Percentiles rank a stretch among this genome's conserved stretches.
Evolutionary conservation across 225 moss, liverwort and hornwort species (phyloP).

Genomic region (Thuidium tamariscinum): DNA sequence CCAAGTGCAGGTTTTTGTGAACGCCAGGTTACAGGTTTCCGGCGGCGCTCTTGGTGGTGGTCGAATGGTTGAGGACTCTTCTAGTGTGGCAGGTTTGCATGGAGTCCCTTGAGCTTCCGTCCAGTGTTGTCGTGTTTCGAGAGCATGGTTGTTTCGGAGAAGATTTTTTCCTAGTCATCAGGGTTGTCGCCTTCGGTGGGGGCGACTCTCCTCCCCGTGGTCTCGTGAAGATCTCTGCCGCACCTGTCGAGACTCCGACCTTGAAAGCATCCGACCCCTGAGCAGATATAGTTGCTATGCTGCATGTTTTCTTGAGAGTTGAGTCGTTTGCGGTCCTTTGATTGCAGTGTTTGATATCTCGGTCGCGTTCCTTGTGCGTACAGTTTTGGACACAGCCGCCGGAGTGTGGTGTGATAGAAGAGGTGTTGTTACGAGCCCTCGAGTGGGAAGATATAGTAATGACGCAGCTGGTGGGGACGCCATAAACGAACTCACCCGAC

Average conservation of each 20-base stretch:
- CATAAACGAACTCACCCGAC: slow-evolving; percentile 48
- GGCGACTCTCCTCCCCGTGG: background rate
- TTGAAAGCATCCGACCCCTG: background rate
- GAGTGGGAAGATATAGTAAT: slow-evolving; percentile 45
- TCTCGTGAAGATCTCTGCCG: background rate
- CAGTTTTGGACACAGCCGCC: slow-evolving; percentile 63
- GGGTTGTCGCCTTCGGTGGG: background rate
- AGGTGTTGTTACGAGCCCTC: slow-evolving; percentile 48
- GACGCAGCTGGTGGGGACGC: slow-evolving; percentile 61
- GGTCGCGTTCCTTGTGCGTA: background rate
- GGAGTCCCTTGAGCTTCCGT: background rate
- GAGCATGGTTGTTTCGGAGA: background rate
- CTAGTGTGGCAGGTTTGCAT: slow-evolving; percentile 55
- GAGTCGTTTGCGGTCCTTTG: background rate
- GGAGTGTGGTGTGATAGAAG: slow-evolving; percentile 61
- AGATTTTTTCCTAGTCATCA: background rate
- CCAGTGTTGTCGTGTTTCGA: background rate
- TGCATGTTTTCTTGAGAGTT: background rate
- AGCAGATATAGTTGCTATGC: background rate
- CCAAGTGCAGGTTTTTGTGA: slow-evolving; percentile 45
- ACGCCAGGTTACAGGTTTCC: slow-evolving; percentile 62
- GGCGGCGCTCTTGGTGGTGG: slow-evolving; percentile 68
- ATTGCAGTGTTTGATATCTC: background rate
- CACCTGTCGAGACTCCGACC: background rate
- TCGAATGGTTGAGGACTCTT: slow-evolving; percentile 63